Conservation (phyloP, 176 grass and related monocot species). For the Poa annua region DNA sequence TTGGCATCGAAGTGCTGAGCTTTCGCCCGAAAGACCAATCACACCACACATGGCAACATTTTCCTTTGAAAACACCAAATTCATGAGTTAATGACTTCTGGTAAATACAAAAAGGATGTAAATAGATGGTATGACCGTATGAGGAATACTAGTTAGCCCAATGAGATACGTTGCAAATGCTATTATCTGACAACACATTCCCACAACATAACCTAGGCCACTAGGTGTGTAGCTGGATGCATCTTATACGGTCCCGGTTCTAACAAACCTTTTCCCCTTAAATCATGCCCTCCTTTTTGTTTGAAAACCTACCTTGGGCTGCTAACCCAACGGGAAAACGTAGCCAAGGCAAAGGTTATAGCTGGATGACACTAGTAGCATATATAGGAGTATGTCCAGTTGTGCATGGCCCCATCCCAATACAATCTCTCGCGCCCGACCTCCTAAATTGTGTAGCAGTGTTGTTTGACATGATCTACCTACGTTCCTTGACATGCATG, state of each 20-base stretch:
- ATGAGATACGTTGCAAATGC: background rate
- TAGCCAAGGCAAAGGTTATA: background rate
- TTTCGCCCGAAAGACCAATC: too few species aligned
- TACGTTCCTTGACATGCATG: background rate
- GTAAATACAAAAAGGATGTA: too few species aligned
- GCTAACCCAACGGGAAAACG: background rate
- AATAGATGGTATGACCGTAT: too few species aligned
- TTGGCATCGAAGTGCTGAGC: too few species aligned
- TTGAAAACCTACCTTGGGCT: background rate
- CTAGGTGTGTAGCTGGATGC: background rate
- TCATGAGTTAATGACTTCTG: too few species aligned
- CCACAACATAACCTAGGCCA: background rate
- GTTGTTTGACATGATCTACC: conserved; percentile 23
- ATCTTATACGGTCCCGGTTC: background rate
- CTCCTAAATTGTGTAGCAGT: background rate
- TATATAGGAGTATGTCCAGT: too few species aligned
- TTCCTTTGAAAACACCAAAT: too few species aligned
- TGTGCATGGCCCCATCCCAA: too few species aligned
- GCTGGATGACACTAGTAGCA: conserved; percentile 36
- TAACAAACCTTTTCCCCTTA: background rate
- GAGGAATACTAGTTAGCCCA: too few species aligned
- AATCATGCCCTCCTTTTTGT: background rate
- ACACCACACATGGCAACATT: too few species aligned
- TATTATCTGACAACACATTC: background rate
- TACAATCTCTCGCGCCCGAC: too few species aligned